phyloP scores from a whole-genome alignment of 2,329 filamentous ascomycete genomes.

The Paracorniculantispora psalliotae region DNA sequence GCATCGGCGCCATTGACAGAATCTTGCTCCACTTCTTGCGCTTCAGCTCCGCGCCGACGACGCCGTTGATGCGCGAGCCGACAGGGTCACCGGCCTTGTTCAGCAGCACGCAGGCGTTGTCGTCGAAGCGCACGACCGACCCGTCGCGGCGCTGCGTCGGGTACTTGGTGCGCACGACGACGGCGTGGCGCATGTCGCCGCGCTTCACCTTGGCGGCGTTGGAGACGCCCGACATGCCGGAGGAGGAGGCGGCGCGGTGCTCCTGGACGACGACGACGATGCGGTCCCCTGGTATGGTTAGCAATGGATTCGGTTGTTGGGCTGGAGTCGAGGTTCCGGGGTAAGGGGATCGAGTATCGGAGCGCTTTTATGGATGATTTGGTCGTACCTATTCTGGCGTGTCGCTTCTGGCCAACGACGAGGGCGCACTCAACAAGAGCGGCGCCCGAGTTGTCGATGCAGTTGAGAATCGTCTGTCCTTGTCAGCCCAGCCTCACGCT shows the following conservation, averaged over 20 bases:
- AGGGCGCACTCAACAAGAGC: slow-evolving; percentile 95
- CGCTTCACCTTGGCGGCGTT: slow-evolving; percentile 88
- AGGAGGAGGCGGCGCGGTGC: slow-evolving; percentile 73
- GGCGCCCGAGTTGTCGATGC: slow-evolving; percentile 99
- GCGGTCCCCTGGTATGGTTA: slow-evolving; percentile 65
- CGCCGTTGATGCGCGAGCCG: slow-evolving; percentile 83
- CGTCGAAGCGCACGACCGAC: slow-evolving; percentile 86
- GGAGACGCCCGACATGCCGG: slow-evolving; percentile 64
- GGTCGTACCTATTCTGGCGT: slow-evolving; percentile 82
- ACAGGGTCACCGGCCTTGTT: slow-evolving; percentile 97
- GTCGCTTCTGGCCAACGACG: slow-evolving; percentile 83
- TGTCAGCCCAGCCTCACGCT: slow-evolving; percentile 15
- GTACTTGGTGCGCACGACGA: slow-evolving; percentile 88
- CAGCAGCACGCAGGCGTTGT: slow-evolving; percentile 95
- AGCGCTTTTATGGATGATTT: too few species aligned
- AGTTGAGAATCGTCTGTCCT: slow-evolving; percentile 85
- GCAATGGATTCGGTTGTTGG: too few species aligned
- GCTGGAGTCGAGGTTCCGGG: too few species aligned
- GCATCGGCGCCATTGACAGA: slow-evolving; percentile 80
- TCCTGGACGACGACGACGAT: slow-evolving; percentile 98
- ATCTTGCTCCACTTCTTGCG: slow-evolving; percentile 99
- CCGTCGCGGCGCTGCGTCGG: slow-evolving; percentile 84
- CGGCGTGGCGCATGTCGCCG: slow-evolving; percentile 92
- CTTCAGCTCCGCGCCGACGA: slow-evolving; percentile 85
- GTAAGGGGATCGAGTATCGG: too few species aligned